These are phyloP conservation scores for Clonostachys sp. DNA, from an alignment of 2,329 filamentous ascomycete genomes.

Conservation along the genomic window DNA sequence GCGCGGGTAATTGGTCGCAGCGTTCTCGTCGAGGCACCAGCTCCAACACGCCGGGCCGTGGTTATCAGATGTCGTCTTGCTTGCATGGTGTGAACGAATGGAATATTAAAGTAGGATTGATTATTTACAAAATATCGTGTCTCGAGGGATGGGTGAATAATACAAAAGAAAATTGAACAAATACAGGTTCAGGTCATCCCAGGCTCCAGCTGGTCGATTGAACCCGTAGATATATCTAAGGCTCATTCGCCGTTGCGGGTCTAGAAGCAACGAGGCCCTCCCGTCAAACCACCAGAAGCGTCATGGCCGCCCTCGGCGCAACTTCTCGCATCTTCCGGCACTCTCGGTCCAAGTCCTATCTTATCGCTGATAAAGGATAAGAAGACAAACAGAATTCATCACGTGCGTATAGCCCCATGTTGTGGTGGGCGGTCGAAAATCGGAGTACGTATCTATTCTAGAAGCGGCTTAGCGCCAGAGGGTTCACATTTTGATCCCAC, in stretches of 20 bases:
- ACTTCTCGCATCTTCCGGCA: slow-evolving; percentile 34
- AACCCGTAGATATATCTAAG: no score
- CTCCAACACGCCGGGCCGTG: slow-evolving; percentile 27
- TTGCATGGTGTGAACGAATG: slow-evolving; percentile 24
- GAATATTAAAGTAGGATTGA: neutral
- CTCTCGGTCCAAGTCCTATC: slow-evolving; percentile 4
- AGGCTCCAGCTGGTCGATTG: no score
- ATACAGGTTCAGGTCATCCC: no score
- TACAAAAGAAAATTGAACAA: no score
- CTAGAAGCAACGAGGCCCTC: neutral
- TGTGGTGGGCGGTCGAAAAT: slow-evolving; percentile 10
- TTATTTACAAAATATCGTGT: no score
- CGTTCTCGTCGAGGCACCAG: slow-evolving; percentile 20
- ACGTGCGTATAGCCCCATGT: slow-evolving; percentile 28
- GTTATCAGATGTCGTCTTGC: slow-evolving; percentile 31
- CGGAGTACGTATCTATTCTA: slow-evolving; percentile 9
- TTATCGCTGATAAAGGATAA: neutral
- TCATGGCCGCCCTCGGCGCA: neutral
- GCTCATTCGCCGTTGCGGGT: no score
- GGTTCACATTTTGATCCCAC: slow-evolving; percentile 38
- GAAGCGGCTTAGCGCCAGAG: slow-evolving; percentile 29
- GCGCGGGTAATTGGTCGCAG: slow-evolving; percentile 10
- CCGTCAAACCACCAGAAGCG: neutral
- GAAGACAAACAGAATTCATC: slow-evolving; percentile 6
- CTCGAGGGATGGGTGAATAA: no score